A percentile compares a stretch with the other conserved stretches of the same genome.
Conservation (phyloP, 768 basidiomycete genomes). For the Gymnopilus dilepis region DNA sequence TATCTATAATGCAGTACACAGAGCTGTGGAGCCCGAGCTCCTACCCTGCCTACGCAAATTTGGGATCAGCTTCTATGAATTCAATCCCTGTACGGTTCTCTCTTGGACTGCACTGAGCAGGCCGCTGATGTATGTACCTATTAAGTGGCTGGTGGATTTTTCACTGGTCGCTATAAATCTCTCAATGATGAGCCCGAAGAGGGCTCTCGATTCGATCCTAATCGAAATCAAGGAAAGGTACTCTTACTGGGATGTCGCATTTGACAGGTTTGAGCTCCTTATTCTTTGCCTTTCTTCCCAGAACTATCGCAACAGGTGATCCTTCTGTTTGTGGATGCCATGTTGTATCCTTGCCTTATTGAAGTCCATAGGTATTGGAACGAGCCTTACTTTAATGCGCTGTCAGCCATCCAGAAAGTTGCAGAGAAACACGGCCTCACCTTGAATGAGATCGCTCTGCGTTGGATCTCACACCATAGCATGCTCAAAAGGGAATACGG, state of each 20-base stretch:
- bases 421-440: slow-evolving; percentile 52
- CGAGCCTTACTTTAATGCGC: slow-evolving; percentile 54
- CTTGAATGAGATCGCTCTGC: slow-evolving; percentile 58
- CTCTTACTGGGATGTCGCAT: background rate
- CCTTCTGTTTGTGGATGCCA: slow-evolving; percentile 25
- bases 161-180: slow-evolving; percentile 56
- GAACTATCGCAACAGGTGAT: slow-evolving; percentile 46
- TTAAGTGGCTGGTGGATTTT: slow-evolving; percentile 63
- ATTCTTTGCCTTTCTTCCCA: slow-evolving; percentile 23
- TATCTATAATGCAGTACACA: slow-evolving; percentile 47
- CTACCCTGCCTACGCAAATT: slow-evolving; percentile 63
- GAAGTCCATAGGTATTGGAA: slow-evolving; percentile 70
- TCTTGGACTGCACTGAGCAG: background rate
- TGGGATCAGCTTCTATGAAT: slow-evolving; percentile 59
- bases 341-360: too few relatives aligned
- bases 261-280: too few relatives aligned
- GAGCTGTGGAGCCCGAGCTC: slow-evolving; percentile 47
- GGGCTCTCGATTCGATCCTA: slow-evolving; percentile 63
- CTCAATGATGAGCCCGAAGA: slow-evolving; percentile 46
- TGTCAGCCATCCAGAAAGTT: slow-evolving; percentile 47
- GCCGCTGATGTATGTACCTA: background rate
- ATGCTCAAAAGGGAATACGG: slow-evolving; percentile 50
- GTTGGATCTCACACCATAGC: slow-evolving; percentile 69
- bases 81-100: slow-evolving; percentile 51
- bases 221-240: slow-evolving; percentile 51